Percentiles rank a stretch among this genome's conserved stretches.
phyloP scores from a whole-genome alignment of 352 stramenopile genomes.

The Pythium myriotylum region DNA sequence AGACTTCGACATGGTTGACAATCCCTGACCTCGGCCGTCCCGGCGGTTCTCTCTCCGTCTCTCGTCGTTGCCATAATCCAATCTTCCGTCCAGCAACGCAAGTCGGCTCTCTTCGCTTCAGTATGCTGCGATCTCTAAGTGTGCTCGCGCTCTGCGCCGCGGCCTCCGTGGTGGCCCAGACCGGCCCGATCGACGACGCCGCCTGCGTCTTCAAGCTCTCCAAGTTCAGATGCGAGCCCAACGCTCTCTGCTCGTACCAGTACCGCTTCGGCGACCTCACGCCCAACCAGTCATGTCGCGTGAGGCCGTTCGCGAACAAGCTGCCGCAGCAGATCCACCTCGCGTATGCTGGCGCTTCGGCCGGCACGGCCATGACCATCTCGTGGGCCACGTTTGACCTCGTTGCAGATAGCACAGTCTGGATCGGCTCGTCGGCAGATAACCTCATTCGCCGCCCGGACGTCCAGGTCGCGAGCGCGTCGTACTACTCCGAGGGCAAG shows the following conservation, averaged over 20 bases:
- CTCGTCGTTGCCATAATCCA: background rate
- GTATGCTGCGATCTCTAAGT: background rate
- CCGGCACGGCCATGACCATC: conserved; percentile 56
- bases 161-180: background rate
- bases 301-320: conserved; percentile 42
- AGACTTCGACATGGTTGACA: background rate
- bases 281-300: conserved; percentile 44
- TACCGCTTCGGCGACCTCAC: conserved; percentile 1
- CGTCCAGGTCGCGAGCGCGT: conserved; percentile 12
- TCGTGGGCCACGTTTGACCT: conserved; percentile 61
- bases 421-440: conserved; percentile 39
- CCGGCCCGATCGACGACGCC: background rate
- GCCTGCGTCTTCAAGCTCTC: background rate
- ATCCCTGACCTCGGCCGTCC: too few relatives aligned
- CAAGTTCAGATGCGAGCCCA: conserved; percentile 1
- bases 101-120: background rate
- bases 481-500: conserved; percentile 54
- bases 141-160: background rate
- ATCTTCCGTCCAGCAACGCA: background rate
- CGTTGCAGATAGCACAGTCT: conserved; percentile 45
- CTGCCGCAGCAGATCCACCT: conserved; percentile 63
- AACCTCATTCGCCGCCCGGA: conserved; percentile 22
- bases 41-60: background rate
- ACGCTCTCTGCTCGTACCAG: conserved; percentile 14
- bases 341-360: conserved; percentile 44